Evolutionary conservation across 768 basidiomycete genomes (phyloP).

Genomic region (Cantharellus anzutake): DNA sequence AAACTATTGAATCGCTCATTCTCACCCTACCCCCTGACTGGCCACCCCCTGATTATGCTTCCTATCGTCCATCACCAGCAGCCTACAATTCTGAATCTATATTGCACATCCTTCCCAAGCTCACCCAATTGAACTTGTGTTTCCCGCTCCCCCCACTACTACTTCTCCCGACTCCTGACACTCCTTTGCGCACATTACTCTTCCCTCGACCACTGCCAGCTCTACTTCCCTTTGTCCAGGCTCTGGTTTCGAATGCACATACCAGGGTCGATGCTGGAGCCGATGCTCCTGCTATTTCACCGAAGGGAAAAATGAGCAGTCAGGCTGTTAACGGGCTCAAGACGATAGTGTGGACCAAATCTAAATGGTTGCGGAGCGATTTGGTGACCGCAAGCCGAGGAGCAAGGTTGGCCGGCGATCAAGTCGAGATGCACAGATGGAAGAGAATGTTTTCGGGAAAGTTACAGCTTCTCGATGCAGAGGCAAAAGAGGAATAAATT

Average conservation of each 20-base stretch:
- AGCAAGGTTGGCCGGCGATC: constrained; percentile 56
- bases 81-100: neutral
- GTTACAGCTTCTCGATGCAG: constrained; percentile 46
- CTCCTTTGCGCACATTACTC: constrained; percentile 42
- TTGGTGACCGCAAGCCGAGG: constrained; percentile 33
- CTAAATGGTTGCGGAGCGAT: constrained; percentile 44
- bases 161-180: constrained; percentile 13
- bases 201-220: constrained; percentile 52
- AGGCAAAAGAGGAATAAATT: constrained; percentile 23
- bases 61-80: neutral
- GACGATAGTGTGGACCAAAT: constrained; percentile 42
- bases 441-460: constrained; percentile 36
- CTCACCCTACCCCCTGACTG: constrained; percentile 5
- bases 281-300: neutral
- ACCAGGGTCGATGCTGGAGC: constrained; percentile 17
- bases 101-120: constrained; percentile 21
- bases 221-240: constrained; percentile 23
- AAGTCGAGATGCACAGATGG: constrained; percentile 70
- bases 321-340: constrained; percentile 16
- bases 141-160: constrained; percentile 37
- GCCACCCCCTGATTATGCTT: constrained; percentile 7
- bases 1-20: constrained; percentile 4
- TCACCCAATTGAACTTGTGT: constrained; percentile 58
- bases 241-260: constrained; percentile 18
- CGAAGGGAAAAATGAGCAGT: neutral